Evolutionary conservation across 139 green algal species (phyloP).

Genomic region (Tetradesmus obliquus): DNA sequence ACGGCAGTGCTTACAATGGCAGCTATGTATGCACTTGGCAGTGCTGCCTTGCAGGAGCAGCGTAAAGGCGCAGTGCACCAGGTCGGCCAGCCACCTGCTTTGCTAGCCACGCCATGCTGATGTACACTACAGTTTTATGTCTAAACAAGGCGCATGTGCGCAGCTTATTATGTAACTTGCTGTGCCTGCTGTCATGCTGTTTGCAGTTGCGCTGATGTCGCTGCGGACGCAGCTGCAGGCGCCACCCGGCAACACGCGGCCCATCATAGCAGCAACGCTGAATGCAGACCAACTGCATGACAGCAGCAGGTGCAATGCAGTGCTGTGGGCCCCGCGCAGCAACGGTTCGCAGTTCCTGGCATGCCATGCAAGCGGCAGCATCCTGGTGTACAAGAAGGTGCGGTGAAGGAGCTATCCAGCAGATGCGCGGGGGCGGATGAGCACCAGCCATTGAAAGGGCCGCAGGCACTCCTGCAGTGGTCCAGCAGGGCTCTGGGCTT

Average conservation of each 20-base stretch:
- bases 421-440: neutral
- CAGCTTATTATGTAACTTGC: too few relatives aligned
- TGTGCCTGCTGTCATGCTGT: neutral
- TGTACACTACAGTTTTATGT: too few relatives aligned
- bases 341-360: conserved; percentile 65
- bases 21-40: too few relatives aligned
- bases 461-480: too few relatives aligned
- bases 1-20: too few relatives aligned
- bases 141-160: too few relatives aligned
- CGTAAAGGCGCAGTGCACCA: too few relatives aligned
- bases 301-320: conserved; percentile 49
- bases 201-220: conserved; percentile 76
- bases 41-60: too few relatives aligned
- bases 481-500: too few relatives aligned
- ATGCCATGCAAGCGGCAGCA: conserved; percentile 65
- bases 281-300: conserved; percentile 62
- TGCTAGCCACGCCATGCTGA: too few relatives aligned
- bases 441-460: neutral
- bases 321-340: conserved; percentile 70
- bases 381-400: conserved; percentile 83
- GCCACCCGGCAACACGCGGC: conserved; percentile 45
- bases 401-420: neutral
- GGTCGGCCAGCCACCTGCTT: too few relatives aligned
- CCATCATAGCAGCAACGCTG: conserved; percentile 50
- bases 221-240: conserved; percentile 66